Evolutionary conservation across 805 yeast species (phyloP).

Genomic region (Pichia scutulata): DNA sequence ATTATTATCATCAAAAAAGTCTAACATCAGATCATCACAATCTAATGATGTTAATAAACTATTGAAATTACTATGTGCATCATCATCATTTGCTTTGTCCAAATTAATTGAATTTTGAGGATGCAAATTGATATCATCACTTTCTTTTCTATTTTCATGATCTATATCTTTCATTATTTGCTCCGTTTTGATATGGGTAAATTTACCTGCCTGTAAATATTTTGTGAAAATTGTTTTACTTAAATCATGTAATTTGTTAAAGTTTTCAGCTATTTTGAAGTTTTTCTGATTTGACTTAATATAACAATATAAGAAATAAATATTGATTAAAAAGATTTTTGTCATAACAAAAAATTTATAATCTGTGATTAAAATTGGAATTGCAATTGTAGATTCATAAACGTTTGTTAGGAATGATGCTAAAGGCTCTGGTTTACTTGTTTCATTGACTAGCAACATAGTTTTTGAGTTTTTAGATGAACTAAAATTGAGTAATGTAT

Average conservation of each 20-base stretch:
- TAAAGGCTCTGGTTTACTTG: not conserved
- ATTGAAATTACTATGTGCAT: not conserved
- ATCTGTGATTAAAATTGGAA: slow-evolving; percentile 1
- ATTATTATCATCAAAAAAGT: slow-evolving; percentile 1
- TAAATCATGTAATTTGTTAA: not conserved
- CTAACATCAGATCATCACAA: not conserved
- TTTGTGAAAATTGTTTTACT: not conserved
- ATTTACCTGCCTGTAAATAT: not conserved
- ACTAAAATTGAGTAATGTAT: not conserved
- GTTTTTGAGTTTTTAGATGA: not conserved
- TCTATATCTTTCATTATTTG: not conserved
- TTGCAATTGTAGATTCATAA: slow-evolving; percentile 1
- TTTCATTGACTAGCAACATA: not conserved
- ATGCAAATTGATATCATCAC: not conserved
- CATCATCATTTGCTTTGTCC: not conserved
- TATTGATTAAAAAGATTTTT: slow-evolving; percentile 1
- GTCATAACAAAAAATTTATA: slow-evolving; percentile 9
- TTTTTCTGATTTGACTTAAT: not conserved
- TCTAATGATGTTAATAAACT: not conserved
- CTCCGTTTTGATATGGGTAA: slow-evolving; percentile 1
- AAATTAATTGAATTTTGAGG: not conserved
- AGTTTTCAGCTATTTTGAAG: not conserved
- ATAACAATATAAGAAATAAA: slow-evolving; percentile 6
- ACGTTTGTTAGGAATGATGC: slow-evolving; percentile 1
- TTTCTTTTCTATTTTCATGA: not conserved